Percentiles rank a stretch among this genome's conserved stretches.
phyloP scores from a whole-genome alignment of 495 filamentous ascomycete genomes.

The Neurospora sp. region DNA sequence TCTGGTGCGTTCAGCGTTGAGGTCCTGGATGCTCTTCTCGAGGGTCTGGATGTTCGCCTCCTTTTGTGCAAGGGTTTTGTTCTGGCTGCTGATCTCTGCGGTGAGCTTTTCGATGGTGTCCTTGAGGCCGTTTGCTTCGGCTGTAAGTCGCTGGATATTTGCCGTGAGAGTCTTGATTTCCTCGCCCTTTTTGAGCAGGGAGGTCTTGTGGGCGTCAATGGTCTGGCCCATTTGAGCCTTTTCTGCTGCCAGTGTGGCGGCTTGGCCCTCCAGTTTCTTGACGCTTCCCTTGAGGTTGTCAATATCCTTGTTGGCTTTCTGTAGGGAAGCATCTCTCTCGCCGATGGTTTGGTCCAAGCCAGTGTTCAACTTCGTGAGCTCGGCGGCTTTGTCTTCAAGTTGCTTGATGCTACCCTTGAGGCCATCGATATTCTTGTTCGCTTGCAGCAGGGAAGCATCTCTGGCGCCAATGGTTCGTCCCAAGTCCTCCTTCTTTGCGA shows the following conservation, averaged over 20 bases:
- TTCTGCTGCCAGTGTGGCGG: background rate
- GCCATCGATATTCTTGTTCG: background rate
- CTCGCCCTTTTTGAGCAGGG: background rate
- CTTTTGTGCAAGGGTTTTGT: background rate
- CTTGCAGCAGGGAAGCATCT: background rate
- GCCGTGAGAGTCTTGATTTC: background rate
- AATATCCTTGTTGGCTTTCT: background rate
- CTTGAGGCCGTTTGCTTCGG: background rate
- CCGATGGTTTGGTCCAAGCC: background rate
- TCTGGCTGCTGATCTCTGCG: background rate
- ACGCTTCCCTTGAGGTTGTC: background rate
- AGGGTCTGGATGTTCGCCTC: conserved; percentile 32
- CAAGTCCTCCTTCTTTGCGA: background rate
- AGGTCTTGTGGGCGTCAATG: background rate
- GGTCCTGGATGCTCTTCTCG: conserved; percentile 64
- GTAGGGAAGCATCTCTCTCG: background rate
- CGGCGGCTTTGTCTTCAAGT: background rate
- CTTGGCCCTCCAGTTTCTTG: background rate
- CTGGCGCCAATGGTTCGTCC: background rate
- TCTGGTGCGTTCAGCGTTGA: conserved; percentile 50
- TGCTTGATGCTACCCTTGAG: background rate
- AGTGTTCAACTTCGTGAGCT: background rate
- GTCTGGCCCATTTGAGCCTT: background rate
- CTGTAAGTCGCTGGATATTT: background rate
- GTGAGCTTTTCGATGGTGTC: background rate